phyloP scores from a whole-genome alignment of 352 stramenopile species.

The Globisporangium cederbergense region DNA sequence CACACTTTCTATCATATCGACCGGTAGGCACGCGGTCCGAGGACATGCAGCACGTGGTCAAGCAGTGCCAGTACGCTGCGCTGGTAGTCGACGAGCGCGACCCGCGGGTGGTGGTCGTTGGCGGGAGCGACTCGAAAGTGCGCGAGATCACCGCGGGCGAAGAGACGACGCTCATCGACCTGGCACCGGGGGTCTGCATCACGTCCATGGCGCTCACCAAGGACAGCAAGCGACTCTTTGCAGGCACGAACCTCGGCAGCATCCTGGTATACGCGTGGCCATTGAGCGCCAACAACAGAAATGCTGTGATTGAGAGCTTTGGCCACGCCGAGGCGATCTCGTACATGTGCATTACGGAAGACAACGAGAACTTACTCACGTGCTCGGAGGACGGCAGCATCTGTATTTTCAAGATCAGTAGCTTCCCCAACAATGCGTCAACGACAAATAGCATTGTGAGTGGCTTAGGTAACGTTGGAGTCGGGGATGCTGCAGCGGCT shows the following conservation, averaged over 20 bases:
- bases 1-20: background rate
- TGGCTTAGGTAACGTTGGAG: background rate
- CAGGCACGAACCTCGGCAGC: slow-evolving; percentile 53
- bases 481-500: background rate
- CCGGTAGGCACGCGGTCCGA: slow-evolving; percentile 48
- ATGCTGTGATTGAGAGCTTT: slow-evolving; percentile 37
- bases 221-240: slow-evolving; percentile 63
- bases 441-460: background rate
- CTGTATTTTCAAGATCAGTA: slow-evolving; percentile 46
- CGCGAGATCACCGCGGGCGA: slow-evolving; percentile 60
- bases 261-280: slow-evolving; percentile 69
- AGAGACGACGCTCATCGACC: slow-evolving; percentile 47
- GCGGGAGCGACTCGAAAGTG: slow-evolving; percentile 64
- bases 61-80: slow-evolving; percentile 71
- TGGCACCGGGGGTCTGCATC: slow-evolving; percentile 35
- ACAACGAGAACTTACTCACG: slow-evolving; percentile 52
- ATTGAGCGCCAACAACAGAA: slow-evolving; percentile 28
- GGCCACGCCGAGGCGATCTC: slow-evolving; percentile 62
- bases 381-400: slow-evolving; percentile 68
- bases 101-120: slow-evolving; percentile 44
- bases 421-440: background rate
- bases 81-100: slow-evolving; percentile 52
- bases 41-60: slow-evolving; percentile 70
- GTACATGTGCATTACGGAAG: slow-evolving; percentile 68
- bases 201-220: slow-evolving; percentile 60